phyloP scores from a whole-genome alignment of 2,329 filamentous ascomycete genomes.

The Sclerotinia spermophila region DNA sequence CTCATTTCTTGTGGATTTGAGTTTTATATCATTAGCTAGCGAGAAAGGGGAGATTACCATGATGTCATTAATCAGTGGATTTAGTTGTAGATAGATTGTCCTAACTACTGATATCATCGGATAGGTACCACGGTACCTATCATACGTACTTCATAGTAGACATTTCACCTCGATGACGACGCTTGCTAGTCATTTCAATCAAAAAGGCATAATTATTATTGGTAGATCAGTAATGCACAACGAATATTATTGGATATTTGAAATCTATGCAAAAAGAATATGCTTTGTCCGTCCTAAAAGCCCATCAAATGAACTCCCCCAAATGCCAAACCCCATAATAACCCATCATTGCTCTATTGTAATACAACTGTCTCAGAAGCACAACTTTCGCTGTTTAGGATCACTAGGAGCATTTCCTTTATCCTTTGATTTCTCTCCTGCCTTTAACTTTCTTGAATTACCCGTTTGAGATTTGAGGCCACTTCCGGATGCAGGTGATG shows the following conservation, averaged over 20 bases:
- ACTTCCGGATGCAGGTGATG: background rate
- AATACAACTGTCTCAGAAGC: background rate
- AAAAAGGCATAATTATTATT: background rate
- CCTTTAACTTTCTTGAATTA: background rate
- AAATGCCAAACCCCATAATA: background rate
- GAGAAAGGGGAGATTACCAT: background rate
- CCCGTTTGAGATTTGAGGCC: background rate
- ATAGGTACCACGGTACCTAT: no score
- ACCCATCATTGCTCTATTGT: background rate
- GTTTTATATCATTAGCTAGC: background rate
- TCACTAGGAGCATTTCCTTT: conserved; percentile 7
- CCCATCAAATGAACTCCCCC: background rate
- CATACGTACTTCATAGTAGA: no score
- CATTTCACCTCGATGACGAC: no score
- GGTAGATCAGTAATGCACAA: background rate
- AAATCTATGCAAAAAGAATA: background rate
- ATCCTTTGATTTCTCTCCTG: conserved; percentile 11
- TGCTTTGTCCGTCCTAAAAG: background rate
- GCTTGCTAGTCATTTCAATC: no score
- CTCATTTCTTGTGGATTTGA: background rate
- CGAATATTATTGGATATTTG: background rate
- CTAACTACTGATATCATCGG: background rate
- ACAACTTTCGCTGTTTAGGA: conserved; percentile 18
- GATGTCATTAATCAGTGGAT: background rate
- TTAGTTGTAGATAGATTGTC: background rate